Evolutionary conservation across 1,284 basidiomycete genomes (phyloP).

Genomic region (Cutaneotrichosporon arboriforme): DNA sequence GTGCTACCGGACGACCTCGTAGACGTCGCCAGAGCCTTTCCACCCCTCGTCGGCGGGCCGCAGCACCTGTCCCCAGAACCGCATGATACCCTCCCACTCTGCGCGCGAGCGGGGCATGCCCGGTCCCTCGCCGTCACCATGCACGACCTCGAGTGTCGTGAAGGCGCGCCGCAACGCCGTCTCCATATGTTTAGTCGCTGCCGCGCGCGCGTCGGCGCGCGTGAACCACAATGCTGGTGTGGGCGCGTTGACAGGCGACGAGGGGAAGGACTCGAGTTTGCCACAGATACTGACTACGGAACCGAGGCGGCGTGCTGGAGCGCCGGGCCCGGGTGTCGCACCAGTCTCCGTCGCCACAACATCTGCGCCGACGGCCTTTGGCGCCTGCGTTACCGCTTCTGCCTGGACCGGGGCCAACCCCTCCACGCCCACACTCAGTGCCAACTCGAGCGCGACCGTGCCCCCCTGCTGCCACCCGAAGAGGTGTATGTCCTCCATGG

Average conservation of each 20-base stretch:
- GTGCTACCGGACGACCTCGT: constrained; percentile 55
- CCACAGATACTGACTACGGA: constrained; percentile 59
- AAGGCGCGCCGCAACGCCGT: constrained; percentile 60
- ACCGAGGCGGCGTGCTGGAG: background rate
- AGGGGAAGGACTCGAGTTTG: constrained; percentile 68
- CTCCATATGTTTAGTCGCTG: constrained; percentile 45
- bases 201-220: constrained; percentile 49
- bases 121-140: constrained; percentile 45
- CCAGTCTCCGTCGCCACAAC: too few species aligned
- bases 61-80: constrained; percentile 73
- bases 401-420: background rate
- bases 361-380: too few species aligned
- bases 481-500: constrained; percentile 63
- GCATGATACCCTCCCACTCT: constrained; percentile 78
- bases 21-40: constrained; percentile 60
- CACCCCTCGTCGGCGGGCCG: constrained; percentile 50
- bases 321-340: too few species aligned
- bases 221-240: constrained; percentile 62
- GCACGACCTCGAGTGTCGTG: constrained; percentile 50
- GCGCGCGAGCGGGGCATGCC: constrained; percentile 70
- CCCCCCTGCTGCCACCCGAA: constrained; percentile 90
- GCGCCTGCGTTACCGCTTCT: background rate
- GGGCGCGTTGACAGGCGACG: constrained; percentile 52
- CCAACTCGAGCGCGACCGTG: constrained; percentile 66
- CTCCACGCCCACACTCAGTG: constrained; percentile 41